Evolutionary conservation across 805 yeast species (phyloP), one percentile per base, ranked within the genome.

Genomic region (Tetrapisispora phaffii): DNA sequence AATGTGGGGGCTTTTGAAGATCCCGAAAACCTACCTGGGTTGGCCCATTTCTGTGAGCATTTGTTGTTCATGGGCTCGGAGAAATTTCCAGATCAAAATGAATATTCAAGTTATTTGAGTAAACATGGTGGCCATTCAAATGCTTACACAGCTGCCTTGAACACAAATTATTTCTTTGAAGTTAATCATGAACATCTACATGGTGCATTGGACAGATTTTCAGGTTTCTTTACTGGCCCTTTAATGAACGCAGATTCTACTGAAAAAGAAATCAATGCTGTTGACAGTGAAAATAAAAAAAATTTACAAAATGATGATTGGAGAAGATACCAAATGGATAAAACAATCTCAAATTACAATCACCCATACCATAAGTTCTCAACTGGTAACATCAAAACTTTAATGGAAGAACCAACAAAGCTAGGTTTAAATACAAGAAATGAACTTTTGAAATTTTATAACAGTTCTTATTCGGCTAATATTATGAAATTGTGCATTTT

Each of bases 261-360:
- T 59, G 96, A 88, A 58, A 74, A 97, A 45, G 98, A 90, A 65
- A 84, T 90, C 55, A 77, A 80, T 50, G 97, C 97, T 1, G 97
- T 90, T 9, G 96, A 90, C 64, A 84, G 95, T 33, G 98, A 90
- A 67, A 87, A 90, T 69, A 90, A 88, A 62, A 90, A 93, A 68
- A 90, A 90, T 61, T 69, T 93, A 43, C 97, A 90, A 63, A 83
- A 75, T 59, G 98, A 90, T 63, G 60, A 67, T 38, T 88, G 97
- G 97, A 77, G 97, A 57, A 66, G 86, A 41, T 81, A 82, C 57
- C 97, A 90, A 66, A 70, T 90, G 43, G 89, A 85, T 45, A 84
- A 85, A 65, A 73, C 81, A 42, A 68, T 81, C 32, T 72, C 93
- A 16, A 86, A 83, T 60, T 76, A 78, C 1, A 57, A 66, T 0